Evolutionary conservation across 177 flowering plant genomes (phyloP).

Genomic region (Tripterygium wilfordii): DNA sequence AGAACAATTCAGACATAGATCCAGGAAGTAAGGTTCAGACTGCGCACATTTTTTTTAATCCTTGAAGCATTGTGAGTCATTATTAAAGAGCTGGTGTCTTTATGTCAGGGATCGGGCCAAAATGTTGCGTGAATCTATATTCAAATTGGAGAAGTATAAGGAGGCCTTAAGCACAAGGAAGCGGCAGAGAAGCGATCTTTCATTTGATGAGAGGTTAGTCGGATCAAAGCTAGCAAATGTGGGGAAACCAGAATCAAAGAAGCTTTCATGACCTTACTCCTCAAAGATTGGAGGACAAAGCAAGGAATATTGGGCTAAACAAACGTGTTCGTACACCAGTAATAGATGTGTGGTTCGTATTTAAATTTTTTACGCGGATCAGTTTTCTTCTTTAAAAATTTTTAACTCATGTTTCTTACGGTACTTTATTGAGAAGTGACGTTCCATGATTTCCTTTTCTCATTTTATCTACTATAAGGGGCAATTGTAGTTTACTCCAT

Average conservation of each 20-base stretch:
- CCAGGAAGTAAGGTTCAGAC: too few species aligned
- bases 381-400: too few species aligned
- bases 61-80: too few species aligned
- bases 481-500: too few species aligned
- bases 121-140: conserved; percentile 15
- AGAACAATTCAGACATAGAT: too few species aligned
- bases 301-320: conserved; percentile 19
- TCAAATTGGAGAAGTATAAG: conserved; percentile 22
- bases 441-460: too few species aligned
- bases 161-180: conserved; percentile 26
- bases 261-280: conserved; percentile 11
- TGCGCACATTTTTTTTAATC: too few species aligned
- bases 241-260: conserved; percentile 20
- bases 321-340: conserved; percentile 28
- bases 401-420: too few species aligned
- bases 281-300: conserved; percentile 22
- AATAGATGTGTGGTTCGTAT: conserved; percentile 24
- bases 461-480: too few species aligned
- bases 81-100: background rate
- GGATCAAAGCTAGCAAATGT: conserved; percentile 13
- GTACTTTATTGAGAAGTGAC: too few species aligned
- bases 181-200: conserved; percentile 23
- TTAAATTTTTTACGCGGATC: too few species aligned
- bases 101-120: conserved; percentile 25
- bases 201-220: conserved; percentile 16